These are phyloP conservation scores for Fraxinus americana DNA, from an alignment of 257 asterid species.

Conservation along the genomic window DNA sequence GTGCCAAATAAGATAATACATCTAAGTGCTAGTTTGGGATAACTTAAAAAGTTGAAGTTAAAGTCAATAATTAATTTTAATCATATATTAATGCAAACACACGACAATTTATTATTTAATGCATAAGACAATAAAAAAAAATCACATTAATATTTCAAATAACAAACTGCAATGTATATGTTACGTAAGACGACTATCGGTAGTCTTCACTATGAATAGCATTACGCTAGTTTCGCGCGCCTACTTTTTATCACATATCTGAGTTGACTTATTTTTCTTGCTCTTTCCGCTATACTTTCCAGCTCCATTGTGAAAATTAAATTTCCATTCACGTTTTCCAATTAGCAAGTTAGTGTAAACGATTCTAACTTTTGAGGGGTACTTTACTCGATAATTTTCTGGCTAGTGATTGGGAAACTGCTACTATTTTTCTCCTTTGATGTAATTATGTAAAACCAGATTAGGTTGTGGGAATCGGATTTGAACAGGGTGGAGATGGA, in stretches of 20 bases:
- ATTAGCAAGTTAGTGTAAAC: background rate
- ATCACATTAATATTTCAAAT: no score
- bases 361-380: background rate
- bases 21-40: no score
- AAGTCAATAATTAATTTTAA: no score
- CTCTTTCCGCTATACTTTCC: background rate
- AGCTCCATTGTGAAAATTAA: background rate
- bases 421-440: background rate
- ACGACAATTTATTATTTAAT: no score
- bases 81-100: no score
- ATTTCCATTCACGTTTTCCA: background rate
- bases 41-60: no score
- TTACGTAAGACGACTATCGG: no score
- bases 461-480: constrained; percentile 94
- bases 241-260: background rate
- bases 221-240: no score
- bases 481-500: constrained; percentile 80
- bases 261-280: background rate
- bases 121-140: no score
- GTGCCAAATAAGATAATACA: background rate
- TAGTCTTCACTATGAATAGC: no score
- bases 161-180: no score
- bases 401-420: background rate
- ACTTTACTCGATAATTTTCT: background rate
- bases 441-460: constrained; percentile 39